phyloP scores from a whole-genome alignment of 202 grass and related monocot genomes.

The Musa balbisiana region DNA sequence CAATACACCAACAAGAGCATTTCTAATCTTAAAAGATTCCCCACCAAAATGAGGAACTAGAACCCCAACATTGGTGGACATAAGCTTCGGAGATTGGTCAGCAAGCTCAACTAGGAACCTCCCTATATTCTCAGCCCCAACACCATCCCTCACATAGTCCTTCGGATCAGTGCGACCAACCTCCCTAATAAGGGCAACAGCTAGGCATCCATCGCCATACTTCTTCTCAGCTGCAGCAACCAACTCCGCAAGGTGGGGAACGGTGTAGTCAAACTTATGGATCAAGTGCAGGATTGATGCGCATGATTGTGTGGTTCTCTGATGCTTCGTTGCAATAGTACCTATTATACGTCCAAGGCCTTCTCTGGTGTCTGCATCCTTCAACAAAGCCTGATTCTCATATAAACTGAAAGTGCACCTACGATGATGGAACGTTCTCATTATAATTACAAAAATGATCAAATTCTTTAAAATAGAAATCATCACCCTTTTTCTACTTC shows the following conservation, averaged over 20 bases:
- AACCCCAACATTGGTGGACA: conserved; percentile 89
- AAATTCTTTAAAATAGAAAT: neutral
- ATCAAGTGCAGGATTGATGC: conserved; percentile 77
- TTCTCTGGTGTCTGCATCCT: conserved; percentile 69
- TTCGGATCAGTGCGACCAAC: conserved; percentile 78
- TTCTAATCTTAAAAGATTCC: conserved; percentile 97
- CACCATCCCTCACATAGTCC: conserved; percentile 71
- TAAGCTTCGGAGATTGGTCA: conserved; percentile 59
- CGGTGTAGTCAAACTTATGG: conserved; percentile 74
- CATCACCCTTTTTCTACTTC: neutral
- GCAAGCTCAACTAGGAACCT: conserved; percentile 85
- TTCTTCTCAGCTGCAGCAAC: conserved; percentile 67
- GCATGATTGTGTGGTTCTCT: conserved; percentile 66
- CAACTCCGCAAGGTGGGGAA: conserved; percentile 59
- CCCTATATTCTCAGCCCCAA: conserved; percentile 77
- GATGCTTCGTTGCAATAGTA: conserved; percentile 65
- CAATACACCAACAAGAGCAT: conserved; percentile 87
- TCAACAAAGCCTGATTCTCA: conserved; percentile 66
- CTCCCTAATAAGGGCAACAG: conserved; percentile 67
- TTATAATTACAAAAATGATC: neutral
- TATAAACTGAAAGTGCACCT: conserved; percentile 64
- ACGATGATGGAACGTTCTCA: neutral
- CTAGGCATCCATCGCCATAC: conserved; percentile 75
- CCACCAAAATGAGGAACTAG: conserved; percentile 89
- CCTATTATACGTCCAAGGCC: conserved; percentile 66